Evolutionary conservation across 331 rosid species (phyloP).

Genomic region (Prunus yedoensis): DNA sequence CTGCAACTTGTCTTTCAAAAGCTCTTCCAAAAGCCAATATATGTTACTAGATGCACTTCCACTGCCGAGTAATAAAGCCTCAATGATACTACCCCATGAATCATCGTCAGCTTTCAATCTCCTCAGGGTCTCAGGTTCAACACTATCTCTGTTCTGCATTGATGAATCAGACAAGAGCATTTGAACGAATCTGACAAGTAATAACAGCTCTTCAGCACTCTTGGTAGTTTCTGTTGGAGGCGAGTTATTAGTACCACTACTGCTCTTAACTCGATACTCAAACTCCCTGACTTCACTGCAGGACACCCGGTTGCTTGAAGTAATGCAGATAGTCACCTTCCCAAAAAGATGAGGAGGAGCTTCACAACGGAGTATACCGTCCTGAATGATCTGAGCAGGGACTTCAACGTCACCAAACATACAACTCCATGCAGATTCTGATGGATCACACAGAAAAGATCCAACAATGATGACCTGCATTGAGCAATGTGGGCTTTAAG

Average conservation of each 20-base stretch:
- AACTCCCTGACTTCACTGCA: constrained; percentile 95
- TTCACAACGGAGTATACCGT: constrained; percentile 73
- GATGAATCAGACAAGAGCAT: constrained; percentile 60
- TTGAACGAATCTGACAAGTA: constrained; percentile 79
- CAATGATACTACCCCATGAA: constrained; percentile 64
- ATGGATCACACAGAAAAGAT: constrained; percentile 70
- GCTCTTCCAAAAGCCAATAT: constrained; percentile 82
- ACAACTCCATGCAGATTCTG: constrained; percentile 75
- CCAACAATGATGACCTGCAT: constrained; percentile 81
- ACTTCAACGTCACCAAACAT: constrained; percentile 88
- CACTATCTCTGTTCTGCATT: constrained; percentile 25
- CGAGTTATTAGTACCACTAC: constrained; percentile 42
- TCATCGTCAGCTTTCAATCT: constrained; percentile 53
- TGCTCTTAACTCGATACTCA: constrained; percentile 55
- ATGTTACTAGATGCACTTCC: constrained; percentile 64
- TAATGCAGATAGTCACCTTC: constrained; percentile 73
- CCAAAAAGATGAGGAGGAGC: constrained; percentile 73
- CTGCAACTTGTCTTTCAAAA: constrained; percentile 75
- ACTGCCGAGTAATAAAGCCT: constrained; percentile 59
- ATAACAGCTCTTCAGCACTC: constrained; percentile 74
- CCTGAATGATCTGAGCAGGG: constrained; percentile 79
- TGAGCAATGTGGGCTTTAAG: constrained; percentile 26
- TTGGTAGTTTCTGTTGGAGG: constrained; percentile 45
- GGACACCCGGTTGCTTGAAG: constrained; percentile 73
- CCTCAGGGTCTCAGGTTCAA: constrained; percentile 38